Percentiles rank a stretch among this genome's conserved stretches.
Conservation (phyloP, 2,329 filamentous ascomycete genomes). For the Ilyonectria sp. region DNA sequence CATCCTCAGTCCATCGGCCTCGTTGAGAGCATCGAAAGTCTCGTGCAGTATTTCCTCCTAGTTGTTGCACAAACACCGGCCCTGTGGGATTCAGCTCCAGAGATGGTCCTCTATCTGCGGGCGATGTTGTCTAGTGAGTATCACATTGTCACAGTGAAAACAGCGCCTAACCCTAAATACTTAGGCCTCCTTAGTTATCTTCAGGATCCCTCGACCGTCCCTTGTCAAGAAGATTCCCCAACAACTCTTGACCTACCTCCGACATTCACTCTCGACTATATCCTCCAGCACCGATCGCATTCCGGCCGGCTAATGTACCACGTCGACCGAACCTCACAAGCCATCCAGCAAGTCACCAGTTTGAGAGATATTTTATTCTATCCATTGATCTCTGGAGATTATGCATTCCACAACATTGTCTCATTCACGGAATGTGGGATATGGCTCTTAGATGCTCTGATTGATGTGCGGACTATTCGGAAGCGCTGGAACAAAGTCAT, state of each 20-base stretch:
- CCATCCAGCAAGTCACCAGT: constrained; percentile 62
- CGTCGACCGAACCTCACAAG: constrained; percentile 59
- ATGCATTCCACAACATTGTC: constrained; percentile 50
- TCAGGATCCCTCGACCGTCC: constrained; percentile 50
- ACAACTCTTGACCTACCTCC: constrained; percentile 57
- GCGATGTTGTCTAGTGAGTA: constrained; percentile 63
- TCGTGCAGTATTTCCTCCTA: constrained; percentile 66
- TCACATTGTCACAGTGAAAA: not conserved
- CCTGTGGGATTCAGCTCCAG: constrained; percentile 64
- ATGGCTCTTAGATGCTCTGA: constrained; percentile 66
- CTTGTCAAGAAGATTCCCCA: constrained; percentile 47
- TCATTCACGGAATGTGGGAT: constrained; percentile 59
- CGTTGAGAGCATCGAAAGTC: constrained; percentile 65
- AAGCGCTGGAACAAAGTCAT: constrained; percentile 54
- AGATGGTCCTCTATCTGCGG: constrained; percentile 65
- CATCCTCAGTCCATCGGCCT: constrained; percentile 64
- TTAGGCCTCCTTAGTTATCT: constrained; percentile 54
- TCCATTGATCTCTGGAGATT: constrained; percentile 54
- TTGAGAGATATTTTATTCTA: constrained; percentile 62
- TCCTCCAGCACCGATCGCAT: constrained; percentile 48
- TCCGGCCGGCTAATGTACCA: constrained; percentile 55
- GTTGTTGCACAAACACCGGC: constrained; percentile 59
- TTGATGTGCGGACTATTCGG: constrained; percentile 59
- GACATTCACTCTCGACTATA: constrained; percentile 54
- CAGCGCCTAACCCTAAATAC: constrained; percentile 34